phyloP scores from a whole-genome alignment of 495 filamentous ascomycete genomes.

The Pseudevernia furfuracea region DNA sequence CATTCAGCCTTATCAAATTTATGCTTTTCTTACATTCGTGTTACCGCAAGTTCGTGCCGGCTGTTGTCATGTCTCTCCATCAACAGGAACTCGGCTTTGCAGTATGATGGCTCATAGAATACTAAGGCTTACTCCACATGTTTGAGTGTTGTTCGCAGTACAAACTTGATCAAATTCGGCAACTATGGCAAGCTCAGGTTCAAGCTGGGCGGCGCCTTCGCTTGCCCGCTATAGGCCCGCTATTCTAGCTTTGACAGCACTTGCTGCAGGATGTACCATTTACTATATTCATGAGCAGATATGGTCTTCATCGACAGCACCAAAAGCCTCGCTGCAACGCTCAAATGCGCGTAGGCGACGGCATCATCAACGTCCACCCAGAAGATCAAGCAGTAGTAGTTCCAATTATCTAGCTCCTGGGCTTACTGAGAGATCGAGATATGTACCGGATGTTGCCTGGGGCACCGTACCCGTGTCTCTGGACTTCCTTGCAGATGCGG shows the following conservation, averaged over 20 bases:
- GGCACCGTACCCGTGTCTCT: conserved; percentile 13
- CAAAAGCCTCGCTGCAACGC: conserved; percentile 36
- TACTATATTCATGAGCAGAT: conserved; percentile 41
- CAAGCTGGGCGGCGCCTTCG: conserved; percentile 23
- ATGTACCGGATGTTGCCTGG: conserved; percentile 6
- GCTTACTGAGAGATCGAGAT: background rate
- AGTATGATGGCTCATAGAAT: background rate
- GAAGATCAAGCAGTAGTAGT: background rate
- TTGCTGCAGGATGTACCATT: conserved; percentile 43
- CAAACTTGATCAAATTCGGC: background rate
- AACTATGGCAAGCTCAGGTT: conserved; percentile 5
- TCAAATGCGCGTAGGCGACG: conserved; percentile 40
- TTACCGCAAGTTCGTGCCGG: background rate
- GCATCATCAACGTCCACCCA: conserved; percentile 1
- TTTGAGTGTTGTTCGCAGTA: background rate
- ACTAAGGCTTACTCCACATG: too few species aligned
- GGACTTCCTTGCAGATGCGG: conserved; percentile 5
- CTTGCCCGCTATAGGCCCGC: conserved; percentile 43
- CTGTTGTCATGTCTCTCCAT: background rate
- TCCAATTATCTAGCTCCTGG: background rate
- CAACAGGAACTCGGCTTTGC: background rate
- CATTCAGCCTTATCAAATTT: background rate
- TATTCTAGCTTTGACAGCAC: conserved; percentile 43
- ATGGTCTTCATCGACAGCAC: conserved; percentile 20
- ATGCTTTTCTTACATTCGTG: background rate